phyloP scores from a whole-genome alignment of 2,329 filamentous ascomycete species.

The Apiospora aurea region DNA sequence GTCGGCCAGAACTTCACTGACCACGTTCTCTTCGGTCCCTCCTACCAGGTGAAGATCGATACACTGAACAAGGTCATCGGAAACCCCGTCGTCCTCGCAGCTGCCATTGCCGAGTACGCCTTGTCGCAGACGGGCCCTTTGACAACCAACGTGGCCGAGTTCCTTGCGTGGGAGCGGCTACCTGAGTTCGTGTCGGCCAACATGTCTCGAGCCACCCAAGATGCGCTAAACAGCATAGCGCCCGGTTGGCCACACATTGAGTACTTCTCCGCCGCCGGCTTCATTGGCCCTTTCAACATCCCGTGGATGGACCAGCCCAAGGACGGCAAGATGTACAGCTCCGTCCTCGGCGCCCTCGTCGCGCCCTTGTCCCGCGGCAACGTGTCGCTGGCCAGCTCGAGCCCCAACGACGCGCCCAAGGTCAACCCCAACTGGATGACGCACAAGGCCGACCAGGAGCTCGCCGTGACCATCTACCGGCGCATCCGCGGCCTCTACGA shows the following conservation, averaged over 20 bases:
- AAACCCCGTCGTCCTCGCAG: conserved; percentile 35
- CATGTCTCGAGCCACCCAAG: conserved; percentile 32
- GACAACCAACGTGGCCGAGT: conserved; percentile 37
- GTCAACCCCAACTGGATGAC: conserved; percentile 54
- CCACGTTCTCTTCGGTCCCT: conserved; percentile 46
- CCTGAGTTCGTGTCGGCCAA: conserved; percentile 34
- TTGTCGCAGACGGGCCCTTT: conserved; percentile 38
- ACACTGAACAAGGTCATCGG: conserved; percentile 40
- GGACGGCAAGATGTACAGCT: conserved; percentile 45
- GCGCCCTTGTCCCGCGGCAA: conserved; percentile 52
- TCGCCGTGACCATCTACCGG: conserved; percentile 49
- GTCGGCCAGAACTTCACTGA: conserved; percentile 70
- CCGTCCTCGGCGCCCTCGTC: conserved; percentile 43
- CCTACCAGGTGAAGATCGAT: conserved; percentile 41
- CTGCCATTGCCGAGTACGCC: conserved; percentile 35
- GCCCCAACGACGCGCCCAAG: conserved; percentile 46
- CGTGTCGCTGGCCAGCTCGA: conserved; percentile 46
- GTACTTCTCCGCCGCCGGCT: conserved; percentile 39
- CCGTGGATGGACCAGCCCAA: conserved; percentile 31
- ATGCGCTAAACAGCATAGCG: conserved; percentile 37
- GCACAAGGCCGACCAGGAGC: conserved; percentile 48
- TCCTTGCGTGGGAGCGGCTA: conserved; percentile 43
- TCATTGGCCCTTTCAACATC: conserved; percentile 29
- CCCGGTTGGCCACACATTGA: conserved; percentile 47
- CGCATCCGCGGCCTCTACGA: conserved; percentile 48